Base-by-base conservation (phyloP, 2,329 filamentous ascomycete species). In the Trichophyton mentagrophytes region DNA sequence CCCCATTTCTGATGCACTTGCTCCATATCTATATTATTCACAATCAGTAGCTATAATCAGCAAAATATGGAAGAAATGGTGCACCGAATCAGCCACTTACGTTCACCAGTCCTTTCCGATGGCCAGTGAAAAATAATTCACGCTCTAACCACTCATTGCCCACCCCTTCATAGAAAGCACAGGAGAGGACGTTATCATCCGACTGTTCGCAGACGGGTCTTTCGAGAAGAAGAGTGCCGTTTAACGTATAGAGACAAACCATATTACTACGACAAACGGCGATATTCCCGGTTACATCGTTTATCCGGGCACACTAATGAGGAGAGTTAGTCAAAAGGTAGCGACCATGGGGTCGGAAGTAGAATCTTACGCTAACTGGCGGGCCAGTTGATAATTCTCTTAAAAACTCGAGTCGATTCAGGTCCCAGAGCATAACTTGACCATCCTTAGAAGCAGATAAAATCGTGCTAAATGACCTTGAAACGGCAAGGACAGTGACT, bases 111-210 rank as follows among this genome's bases (percentile, higher is more conserved):
- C 93, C 93, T 58, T 85, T 80, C 64, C 83, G 80, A 70, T 97
- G 93, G 0, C 93, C 93, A 0, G 92, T 97, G 65, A 99, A 91
- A 42, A 97, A 77, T 49, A 99, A 78, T 63, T 87, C 86, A 60
- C 87, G 86, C 73, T 95, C 89, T 2, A 96, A 79, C 89, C 91
- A 97, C 74, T 97, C 93, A 67, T 90, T 93, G 1, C 86, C 87
- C 0, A 85, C 82, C 0, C 92, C 92, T 71, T 97, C 91, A 74
- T 97, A 97, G 72, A 96, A 96, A 2, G 91, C 89, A 65, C 90
- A 93, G 0, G 87, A 85, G 57, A 89, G 80, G 1, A 96, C 85
- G 38, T 81, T 85, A 69, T 96, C 92, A 25, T 92, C 88, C 8
- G 80, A 77, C 3, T 78, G 75, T 17, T 83, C 80, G 67, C 89